Percentiles rank a stretch among this genome's conserved stretches.
Evolutionary conservation across 192 early-diverging fungal genomes (phyloP).

Genomic region (Podila minutissima): DNA sequence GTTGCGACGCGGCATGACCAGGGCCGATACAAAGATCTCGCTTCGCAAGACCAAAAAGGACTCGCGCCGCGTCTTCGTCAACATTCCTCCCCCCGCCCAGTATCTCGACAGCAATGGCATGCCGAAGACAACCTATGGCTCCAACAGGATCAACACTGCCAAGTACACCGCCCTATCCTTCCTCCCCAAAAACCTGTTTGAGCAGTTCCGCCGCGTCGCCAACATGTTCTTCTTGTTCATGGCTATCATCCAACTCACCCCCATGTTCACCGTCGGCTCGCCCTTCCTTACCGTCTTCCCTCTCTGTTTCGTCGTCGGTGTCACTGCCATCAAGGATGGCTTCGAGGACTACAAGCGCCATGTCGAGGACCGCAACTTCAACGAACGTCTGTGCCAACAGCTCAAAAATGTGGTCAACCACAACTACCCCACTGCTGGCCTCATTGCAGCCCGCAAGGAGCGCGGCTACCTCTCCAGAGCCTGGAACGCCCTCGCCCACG

Average conservation of each 20-base stretch:
- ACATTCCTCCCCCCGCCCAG: conserved; percentile 65
- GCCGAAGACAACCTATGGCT: conserved; percentile 64
- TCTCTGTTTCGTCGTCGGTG: conserved; percentile 80
- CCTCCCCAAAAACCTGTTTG: conserved; percentile 91
- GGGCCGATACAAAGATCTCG: conserved; percentile 57
- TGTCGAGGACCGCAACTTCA: conserved; percentile 83
- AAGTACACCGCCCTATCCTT: conserved; percentile 91
- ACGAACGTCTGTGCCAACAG: conserved; percentile 67
- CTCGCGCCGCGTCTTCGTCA: conserved; percentile 69
- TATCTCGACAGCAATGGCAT: conserved; percentile 63
- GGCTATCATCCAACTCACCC: conserved; percentile 84
- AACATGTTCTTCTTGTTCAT: conserved; percentile 91
- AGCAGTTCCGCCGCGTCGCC: conserved; percentile 88
- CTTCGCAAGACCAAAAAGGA: conserved; percentile 55
- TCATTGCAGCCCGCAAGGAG: conserved; percentile 17
- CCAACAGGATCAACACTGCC: conserved; percentile 90
- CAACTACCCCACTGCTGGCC: conserved; percentile 44
- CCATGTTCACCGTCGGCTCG: conserved; percentile 81
- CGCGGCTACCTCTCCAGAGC: conserved; percentile 4
- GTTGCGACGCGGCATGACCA: conserved; percentile 14
- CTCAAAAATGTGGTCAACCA: conserved; percentile 56
- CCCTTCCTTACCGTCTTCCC: conserved; percentile 85
- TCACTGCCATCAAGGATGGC: conserved; percentile 88
- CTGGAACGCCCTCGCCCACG: conserved; percentile 14
- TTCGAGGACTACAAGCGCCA: conserved; percentile 92